These are phyloP conservation scores for Citrus sinensis DNA, from an alignment of 345 rosid genomes.

Conservation along the genomic window DNA sequence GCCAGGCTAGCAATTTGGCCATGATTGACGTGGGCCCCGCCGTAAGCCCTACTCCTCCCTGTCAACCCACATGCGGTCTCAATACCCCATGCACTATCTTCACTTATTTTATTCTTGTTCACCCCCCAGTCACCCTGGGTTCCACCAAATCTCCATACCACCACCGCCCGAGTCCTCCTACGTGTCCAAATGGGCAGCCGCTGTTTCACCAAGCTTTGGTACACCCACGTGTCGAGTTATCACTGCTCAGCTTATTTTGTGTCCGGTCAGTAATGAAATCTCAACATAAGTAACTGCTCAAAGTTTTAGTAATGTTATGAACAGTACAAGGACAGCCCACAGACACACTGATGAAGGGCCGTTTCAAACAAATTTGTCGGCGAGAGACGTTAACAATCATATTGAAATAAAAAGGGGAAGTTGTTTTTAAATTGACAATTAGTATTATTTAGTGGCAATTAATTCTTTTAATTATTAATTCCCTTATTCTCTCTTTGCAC, in stretches of 20 bases:
- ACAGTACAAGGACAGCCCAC: conserved; percentile 1
- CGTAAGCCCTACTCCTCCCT: conserved; percentile 27
- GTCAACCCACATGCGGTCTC: conserved; percentile 62
- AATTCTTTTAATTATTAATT: conserved; percentile 15
- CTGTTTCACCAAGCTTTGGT: background rate
- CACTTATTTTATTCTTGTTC: conserved; percentile 4
- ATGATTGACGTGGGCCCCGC: conserved; percentile 58
- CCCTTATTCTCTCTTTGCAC: conserved; percentile 15
- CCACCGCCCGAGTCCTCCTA: background rate
- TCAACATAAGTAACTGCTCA: background rate
- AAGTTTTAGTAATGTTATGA: conserved; percentile 3
- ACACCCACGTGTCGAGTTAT: conserved; percentile 14
- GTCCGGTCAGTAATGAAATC: conserved; percentile 13
- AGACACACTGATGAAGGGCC: conserved; percentile 20
- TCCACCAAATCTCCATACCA: conserved; percentile 10
- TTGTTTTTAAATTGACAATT: background rate
- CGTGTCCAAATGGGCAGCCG: background rate
- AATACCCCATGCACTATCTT: conserved; percentile 31
- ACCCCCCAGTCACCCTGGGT: background rate
- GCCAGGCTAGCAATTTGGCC: conserved; percentile 55
- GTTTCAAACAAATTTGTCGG: conserved; percentile 67
- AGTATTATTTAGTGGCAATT: conserved; percentile 20
- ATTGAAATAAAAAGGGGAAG: conserved; percentile 8
- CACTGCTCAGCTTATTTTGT: conserved; percentile 7
- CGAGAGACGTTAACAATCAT: conserved; percentile 53